These are phyloP conservation scores for Inga leiocalycina DNA, from an alignment of 306 rosid genomes.

Conservation along the genomic window DNA sequence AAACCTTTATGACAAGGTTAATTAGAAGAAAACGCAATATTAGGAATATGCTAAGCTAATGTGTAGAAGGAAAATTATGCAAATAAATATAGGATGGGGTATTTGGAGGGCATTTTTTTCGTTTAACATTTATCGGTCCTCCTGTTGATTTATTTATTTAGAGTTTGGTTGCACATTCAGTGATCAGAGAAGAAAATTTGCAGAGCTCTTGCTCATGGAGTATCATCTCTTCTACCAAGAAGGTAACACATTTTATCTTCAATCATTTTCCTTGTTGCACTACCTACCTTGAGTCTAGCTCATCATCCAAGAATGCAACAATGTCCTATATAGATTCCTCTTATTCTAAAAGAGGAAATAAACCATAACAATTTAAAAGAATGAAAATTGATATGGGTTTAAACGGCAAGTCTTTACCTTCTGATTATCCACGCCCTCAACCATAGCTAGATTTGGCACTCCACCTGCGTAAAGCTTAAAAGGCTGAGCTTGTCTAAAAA, in stretches of 20 bases:
- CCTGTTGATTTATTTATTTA: not conserved
- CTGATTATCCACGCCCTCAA: conserved; percentile 82
- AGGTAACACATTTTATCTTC: not conserved
- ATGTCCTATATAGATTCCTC: conserved; percentile 17
- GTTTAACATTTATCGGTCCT: not conserved
- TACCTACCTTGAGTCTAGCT: not conserved
- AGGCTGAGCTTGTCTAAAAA: not conserved
- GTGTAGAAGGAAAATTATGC: not conserved
- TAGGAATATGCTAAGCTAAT: not conserved
- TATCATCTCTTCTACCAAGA: too few relatives aligned
- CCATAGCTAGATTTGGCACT: conserved; percentile 77
- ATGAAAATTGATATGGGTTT: not conserved
- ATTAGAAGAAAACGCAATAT: too few relatives aligned
- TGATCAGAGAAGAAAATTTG: too few relatives aligned
- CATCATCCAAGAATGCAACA: not conserved
- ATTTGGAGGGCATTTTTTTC: not conserved
- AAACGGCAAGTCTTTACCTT: conserved; percentile 56
- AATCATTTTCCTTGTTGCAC: not conserved
- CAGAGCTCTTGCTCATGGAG: too few relatives aligned
- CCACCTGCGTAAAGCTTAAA: conserved; percentile 52
- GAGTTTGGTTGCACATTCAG: not conserved
- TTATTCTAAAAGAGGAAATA: conserved; percentile 2
- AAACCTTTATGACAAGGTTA: too few relatives aligned
- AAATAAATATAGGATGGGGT: not conserved
- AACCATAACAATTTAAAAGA: not conserved